Base-by-base conservation (phyloP, 495 filamentous ascomycete genomes). In the Darksidea phi region DNA sequence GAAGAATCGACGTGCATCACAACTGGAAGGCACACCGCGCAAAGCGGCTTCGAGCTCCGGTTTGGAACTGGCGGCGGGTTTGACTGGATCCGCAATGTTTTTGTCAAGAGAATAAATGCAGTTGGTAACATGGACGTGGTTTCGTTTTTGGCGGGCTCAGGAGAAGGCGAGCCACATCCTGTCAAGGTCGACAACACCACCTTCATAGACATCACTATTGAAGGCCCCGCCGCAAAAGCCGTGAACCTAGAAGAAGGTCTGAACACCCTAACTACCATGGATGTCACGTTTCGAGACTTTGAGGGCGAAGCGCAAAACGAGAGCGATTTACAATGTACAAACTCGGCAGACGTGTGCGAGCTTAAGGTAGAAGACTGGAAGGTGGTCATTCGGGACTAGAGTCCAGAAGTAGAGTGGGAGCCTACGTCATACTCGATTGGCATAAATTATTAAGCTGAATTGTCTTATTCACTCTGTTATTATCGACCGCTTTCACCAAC, bases 1-100 rank as follows among this genome's bases (percentile, higher is more conserved):
- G 57, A 60, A 42, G 34, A 52, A 18, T 38, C 43, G 1, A 53
- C 47, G 36, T 60, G 57, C 36, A 52, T 52, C 25, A 60, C 21
- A 8, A 43, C 7, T 11, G 45, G 48, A 18, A 20, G 2, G 5
- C 15, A 6, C 8, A 25, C 15, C 2, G n/a, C 46, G 23, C 18
- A 7, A 4, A 26, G 34, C 11, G 28, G 28, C 37, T 59, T 23
- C 12, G 34, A 42, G 17, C 49, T 11, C 56, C 15, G 25, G 15
- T 48, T 34, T 23, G 32, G 23, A 26, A 10, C 32, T 36, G 25
- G 46, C 15, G 42, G 26, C 13, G 36, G 45, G 17, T 12, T 59
- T 4, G 45, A 25, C 13, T 60, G 48, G 48, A 53, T 60, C 21
- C 34, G 48, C 23, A 60, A 60, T 26, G 20, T 60, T 15, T 53